Evolutionary conservation across 768 basidiomycete species (phyloP), one percentile per base, ranked within the genome.

Genomic region (Pulveroboletus frians): DNA sequence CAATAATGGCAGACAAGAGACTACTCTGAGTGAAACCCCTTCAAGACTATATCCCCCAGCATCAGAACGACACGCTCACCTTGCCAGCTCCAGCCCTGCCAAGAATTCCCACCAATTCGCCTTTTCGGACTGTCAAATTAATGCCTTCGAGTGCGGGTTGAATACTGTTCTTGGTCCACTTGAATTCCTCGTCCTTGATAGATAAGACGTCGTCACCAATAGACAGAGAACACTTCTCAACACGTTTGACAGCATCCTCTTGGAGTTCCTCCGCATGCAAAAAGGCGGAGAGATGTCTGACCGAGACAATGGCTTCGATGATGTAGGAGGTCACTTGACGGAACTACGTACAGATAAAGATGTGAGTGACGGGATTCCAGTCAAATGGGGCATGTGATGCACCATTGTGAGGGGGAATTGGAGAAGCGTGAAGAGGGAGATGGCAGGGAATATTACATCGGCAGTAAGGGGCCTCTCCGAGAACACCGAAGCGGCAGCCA

Each of bases 391-490:
- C 0, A 3, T 13, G 36, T 34, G 5, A 62, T 73, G 32, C 62
- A 86, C 85, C 87, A 91, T 88, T 3, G 80, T 85, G 20, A 94
- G 72, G 1, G 92, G 92, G 69, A 93, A 93, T 49, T 85, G 83
- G 27, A 95, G 71, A 0, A 95, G 73, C 81, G 89, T 84, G 71
- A 92, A 94, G 27, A 94, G 70, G 0, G 90, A 85, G 53, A 98
- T 92, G 0, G 90, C 84, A n/a, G 95, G 95, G 77, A 98, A 98
- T 54, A 97, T 94, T 43, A 92, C 72, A 53, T 96, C 93, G 0
- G 87, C 80, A 0, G 95, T 97, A 2, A 98, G 68, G 4, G 92
- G 89, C 26, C 64, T 75, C 1, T 76, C 66, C 4, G 83, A 81
- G 2, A 77, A 76, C 15, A 73, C 59, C 0, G 88, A 82, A 7